Evolutionary conservation across 2,329 filamentous ascomycete species (phyloP).

Genomic region (Trematosphaeria pertusa): DNA sequence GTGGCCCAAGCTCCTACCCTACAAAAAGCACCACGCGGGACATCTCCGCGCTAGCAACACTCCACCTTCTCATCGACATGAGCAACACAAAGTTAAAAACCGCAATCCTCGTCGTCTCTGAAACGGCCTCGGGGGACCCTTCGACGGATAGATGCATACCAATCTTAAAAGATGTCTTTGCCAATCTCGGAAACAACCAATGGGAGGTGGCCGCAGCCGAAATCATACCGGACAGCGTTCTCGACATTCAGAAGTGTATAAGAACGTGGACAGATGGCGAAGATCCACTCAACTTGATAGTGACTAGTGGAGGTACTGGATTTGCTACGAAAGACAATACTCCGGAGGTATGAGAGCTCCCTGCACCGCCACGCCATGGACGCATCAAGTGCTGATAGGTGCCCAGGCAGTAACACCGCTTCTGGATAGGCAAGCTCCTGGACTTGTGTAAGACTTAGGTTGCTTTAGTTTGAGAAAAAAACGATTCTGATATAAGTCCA

Average conservation of each 20-base stretch:
- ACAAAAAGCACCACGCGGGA: conserved; percentile 17
- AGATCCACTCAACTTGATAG: conserved; percentile 71
- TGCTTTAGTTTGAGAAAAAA: neutral
- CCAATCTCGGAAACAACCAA: conserved; percentile 67
- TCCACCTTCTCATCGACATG: conserved; percentile 30
- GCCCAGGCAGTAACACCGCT: conserved; percentile 76
- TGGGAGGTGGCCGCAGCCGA: conserved; percentile 74
- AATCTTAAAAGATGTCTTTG: conserved; percentile 73
- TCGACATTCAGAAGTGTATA: conserved; percentile 77
- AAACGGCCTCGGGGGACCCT: conserved; percentile 82
- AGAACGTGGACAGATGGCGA: conserved; percentile 74
- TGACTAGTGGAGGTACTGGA: conserved; percentile 92
- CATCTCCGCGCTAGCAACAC: conserved; percentile 27
- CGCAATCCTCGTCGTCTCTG: conserved; percentile 86
- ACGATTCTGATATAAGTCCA: conserved; percentile 36
- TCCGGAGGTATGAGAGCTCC: conserved; percentile 71
- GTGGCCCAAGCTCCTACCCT: conserved; percentile 29
- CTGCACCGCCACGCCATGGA: conserved; percentile 13
- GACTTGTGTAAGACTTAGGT: conserved; percentile 71
- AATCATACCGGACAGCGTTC: conserved; percentile 80
- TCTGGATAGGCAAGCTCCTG: conserved; percentile 84
- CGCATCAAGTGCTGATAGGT: conserved; percentile 20
- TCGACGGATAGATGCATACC: conserved; percentile 77
- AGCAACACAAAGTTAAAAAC: conserved; percentile 63
- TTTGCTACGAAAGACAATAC: conserved; percentile 87